Evolutionary conservation across 2,329 filamentous ascomycete genomes (phyloP), one percentile per base, ranked within the genome.

Genomic region (Amylocarpus encephaloides): DNA sequence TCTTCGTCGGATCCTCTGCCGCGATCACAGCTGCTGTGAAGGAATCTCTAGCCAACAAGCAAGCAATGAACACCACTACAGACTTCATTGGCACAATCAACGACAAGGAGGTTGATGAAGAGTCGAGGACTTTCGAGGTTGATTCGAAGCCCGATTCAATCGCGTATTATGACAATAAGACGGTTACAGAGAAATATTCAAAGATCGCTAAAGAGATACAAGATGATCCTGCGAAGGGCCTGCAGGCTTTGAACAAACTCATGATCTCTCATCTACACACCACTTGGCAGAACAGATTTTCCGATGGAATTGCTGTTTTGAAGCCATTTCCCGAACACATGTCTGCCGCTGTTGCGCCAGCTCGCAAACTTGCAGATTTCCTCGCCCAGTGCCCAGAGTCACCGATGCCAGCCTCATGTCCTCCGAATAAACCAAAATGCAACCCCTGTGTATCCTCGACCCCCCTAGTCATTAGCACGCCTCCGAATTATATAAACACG

Each of bases 251-350:
- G 32, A 85, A 85, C 51, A 72, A 79, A 41, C 77, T 97, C 52
- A 87, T 96, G 65, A 91, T 87, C 62, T 78, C 84, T 2, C 93
- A 97, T 67, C 75, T 97, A 3, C 91, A 96, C 65, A 77, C 78
- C 48, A 86, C 83, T 10, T 97, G 93, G 80, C 89, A 94, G 64
- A 87, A 85, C 59, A 75, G 75, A 18, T 95, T 93, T 67, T 73
- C 79, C 1, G 75, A 78, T 35, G 92, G 93, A 29, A 85, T 97
- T 50, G 79, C 83, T 5, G 82, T 96, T 2, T 73, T 95, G 39
- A 91, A 94, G 66, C 90, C 92, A 0, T 75, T 86, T 16, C 79
- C 87, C 1, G 73, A 85, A 46, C 82, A 90, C 65, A 92, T 86
- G 35, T 86, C 85, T 1, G 76, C 81, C 13, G 74, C 95, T 59